Conservation (phyloP, 2,329 filamentous ascomycete species). For the Curvularia verruculosa region DNA sequence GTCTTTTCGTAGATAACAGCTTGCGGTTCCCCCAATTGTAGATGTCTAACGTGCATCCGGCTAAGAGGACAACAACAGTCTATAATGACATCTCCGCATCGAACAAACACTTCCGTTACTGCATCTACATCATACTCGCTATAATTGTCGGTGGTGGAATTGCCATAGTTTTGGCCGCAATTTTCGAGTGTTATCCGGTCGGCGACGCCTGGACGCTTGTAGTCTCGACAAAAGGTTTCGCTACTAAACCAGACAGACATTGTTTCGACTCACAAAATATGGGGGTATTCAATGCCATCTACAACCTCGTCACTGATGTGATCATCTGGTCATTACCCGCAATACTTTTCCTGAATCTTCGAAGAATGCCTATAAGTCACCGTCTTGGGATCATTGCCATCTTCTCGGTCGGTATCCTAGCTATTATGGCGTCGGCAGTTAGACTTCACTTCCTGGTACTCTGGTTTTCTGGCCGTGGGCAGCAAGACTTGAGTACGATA, state of each 20-base stretch:
- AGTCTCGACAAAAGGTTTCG: conserved; percentile 27
- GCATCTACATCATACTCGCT: conserved; percentile 29
- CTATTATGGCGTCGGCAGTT: conserved; percentile 39
- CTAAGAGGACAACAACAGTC: conserved; percentile 21
- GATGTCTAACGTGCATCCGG: background rate
- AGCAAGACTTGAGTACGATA: conserved; percentile 22
- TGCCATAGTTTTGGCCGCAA: conserved; percentile 36
- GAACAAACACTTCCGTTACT: conserved; percentile 33
- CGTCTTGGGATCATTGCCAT: conserved; percentile 56
- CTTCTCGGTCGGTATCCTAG: conserved; percentile 42
- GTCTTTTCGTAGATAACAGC: background rate
- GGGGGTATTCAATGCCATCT: conserved; percentile 49
- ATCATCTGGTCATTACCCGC: conserved; percentile 54
- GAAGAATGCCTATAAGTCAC: conserved; percentile 52
- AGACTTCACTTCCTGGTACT: conserved; percentile 34
- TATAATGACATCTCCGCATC: conserved; percentile 40
- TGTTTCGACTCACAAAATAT: conserved; percentile 40
- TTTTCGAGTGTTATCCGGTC: conserved; percentile 37
- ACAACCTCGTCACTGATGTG: conserved; percentile 51
- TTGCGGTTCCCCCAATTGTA: background rate
- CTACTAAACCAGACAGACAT: conserved; percentile 21
- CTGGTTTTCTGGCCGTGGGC: conserved; percentile 32
- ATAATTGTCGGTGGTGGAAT: conserved; percentile 31
- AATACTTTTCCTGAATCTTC: conserved; percentile 53
- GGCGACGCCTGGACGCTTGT: conserved; percentile 35